Evolutionary conservation across 1,139 yeast genomes (phyloP).

Genomic region (Lodderomyces pseudojiufengensis): DNA sequence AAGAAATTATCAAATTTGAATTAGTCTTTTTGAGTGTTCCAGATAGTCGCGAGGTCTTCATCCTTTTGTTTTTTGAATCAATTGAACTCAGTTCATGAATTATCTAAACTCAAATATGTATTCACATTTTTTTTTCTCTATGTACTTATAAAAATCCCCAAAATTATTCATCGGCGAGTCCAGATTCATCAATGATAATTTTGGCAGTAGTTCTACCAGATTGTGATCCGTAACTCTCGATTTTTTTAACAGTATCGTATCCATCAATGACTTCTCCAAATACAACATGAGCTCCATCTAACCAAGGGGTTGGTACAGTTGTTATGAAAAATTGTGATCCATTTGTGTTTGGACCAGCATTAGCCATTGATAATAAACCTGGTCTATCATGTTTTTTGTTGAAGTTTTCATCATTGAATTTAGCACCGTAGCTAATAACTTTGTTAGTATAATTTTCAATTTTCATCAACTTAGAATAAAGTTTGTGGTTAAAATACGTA

Average conservation of each 20-base stretch:
- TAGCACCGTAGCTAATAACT: conserved; percentile 24
- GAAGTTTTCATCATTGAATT: conserved; percentile 40
- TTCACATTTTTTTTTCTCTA: too few relatives aligned
- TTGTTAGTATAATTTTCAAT: too few relatives aligned
- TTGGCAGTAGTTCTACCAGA: conserved; percentile 26
- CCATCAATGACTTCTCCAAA: conserved; percentile 43
- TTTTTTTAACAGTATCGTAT: conserved; percentile 35
- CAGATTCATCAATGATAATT: conserved; percentile 38
- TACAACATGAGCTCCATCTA: conserved; percentile 41
- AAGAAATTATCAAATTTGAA: too few relatives aligned
- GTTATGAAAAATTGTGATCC: conserved; percentile 43
- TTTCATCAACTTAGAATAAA: too few relatives aligned
- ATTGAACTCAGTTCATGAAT: too few relatives aligned
- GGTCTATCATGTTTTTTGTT: conserved; percentile 30
- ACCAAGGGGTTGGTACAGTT: conserved; percentile 43
- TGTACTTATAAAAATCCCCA: too few relatives aligned
- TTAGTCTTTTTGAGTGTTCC: too few relatives aligned
- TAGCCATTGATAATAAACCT: conserved; percentile 42
- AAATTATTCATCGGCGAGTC: conserved; percentile 15
- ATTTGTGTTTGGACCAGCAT: conserved; percentile 43
- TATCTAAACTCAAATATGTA: too few relatives aligned
- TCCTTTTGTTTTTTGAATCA: too few relatives aligned
- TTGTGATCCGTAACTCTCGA: conserved; percentile 32
- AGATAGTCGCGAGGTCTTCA: too few relatives aligned
- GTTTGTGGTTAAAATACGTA: too few relatives aligned